These are phyloP conservation scores for Osmanthus fragrans DNA, from an alignment of 257 asterid genomes.

Conservation along the genomic window DNA sequence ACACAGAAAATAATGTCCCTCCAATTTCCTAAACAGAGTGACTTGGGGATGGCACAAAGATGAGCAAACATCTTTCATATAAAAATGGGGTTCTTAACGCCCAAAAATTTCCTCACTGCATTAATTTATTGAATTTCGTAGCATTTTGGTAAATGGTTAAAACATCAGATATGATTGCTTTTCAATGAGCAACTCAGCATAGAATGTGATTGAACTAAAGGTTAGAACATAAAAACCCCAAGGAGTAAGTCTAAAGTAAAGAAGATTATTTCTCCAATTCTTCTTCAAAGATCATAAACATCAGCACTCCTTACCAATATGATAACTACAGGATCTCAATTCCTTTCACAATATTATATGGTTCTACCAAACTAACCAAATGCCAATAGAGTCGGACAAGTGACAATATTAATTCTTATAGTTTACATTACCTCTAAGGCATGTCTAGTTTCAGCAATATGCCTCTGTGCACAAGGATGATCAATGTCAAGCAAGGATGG, in stretches of 20 bases:
- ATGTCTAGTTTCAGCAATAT: slow-evolving; percentile 81
- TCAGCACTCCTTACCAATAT: slow-evolving; percentile 1
- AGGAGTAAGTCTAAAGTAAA: neutral
- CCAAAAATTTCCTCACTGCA: neutral
- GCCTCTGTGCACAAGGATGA: slow-evolving; percentile 91
- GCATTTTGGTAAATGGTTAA: neutral
- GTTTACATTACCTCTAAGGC: slow-evolving; percentile 61
- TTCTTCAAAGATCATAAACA: slow-evolving; percentile 7
- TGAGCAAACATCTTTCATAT: neutral
- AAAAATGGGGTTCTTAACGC: neutral
- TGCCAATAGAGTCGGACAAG: slow-evolving; percentile 11
- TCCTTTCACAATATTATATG: neutral
- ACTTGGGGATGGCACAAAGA: neutral
- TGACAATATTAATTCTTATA: slow-evolving; percentile 9
- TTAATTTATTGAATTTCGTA: neutral
- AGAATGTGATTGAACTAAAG: neutral
- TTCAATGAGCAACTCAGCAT: neutral
- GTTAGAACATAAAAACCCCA: neutral
- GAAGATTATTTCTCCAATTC: neutral
- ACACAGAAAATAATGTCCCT: neutral
- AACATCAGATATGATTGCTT: neutral
- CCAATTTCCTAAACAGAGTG: neutral
- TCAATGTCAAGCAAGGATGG: slow-evolving; percentile 93
- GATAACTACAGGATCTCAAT: neutral
- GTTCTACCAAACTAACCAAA: neutral